Percentiles rank a stretch among this genome's conserved stretches.
Evolutionary conservation across 2,329 filamentous ascomycete species (phyloP).

Genomic region (Macroventuria anomochaeta): DNA sequence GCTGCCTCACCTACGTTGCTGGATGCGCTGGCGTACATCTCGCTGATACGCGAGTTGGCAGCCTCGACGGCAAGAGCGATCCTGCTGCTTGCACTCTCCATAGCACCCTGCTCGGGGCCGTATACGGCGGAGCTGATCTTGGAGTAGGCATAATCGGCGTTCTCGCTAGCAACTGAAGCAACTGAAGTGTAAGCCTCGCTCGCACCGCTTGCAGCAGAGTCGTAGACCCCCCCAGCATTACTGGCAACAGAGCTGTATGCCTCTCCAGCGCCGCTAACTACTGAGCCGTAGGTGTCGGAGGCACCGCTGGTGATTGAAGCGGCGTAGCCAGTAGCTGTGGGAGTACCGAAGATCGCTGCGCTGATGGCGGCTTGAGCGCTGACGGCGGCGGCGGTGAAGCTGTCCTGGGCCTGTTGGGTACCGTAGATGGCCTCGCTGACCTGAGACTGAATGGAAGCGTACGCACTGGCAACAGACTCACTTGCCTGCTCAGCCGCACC

Average conservation of each 20-base stretch:
- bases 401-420: constrained; percentile 59
- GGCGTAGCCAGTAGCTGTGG: constrained; percentile 53
- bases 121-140: constrained; percentile 56
- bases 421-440: constrained; percentile 64
- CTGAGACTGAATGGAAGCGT: constrained; percentile 57
- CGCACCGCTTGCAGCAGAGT: constrained; percentile 41
- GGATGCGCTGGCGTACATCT: constrained; percentile 47
- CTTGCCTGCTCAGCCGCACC: constrained; percentile 62
- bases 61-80: constrained; percentile 53
- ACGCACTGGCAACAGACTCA: constrained; percentile 60
- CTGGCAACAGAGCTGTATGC: constrained; percentile 57
- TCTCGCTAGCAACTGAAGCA: constrained; percentile 54
- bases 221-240: constrained; percentile 54
- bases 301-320: constrained; percentile 41
- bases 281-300: constrained; percentile 51
- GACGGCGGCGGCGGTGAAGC: constrained; percentile 60
- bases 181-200: constrained; percentile 53
- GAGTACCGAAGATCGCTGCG: constrained; percentile 63
- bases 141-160: constrained; percentile 41
- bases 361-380: constrained; percentile 63
- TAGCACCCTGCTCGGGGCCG: constrained; percentile 55
- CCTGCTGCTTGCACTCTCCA: constrained; percentile 54
- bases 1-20: constrained; percentile 55
- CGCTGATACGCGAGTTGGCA: constrained; percentile 52
- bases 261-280: constrained; percentile 55